A percentile compares a stretch with the other conserved stretches of the same genome.
phyloP scores from a whole-genome alignment of 257 asterid species.

The Gentiana dahurica region DNA sequence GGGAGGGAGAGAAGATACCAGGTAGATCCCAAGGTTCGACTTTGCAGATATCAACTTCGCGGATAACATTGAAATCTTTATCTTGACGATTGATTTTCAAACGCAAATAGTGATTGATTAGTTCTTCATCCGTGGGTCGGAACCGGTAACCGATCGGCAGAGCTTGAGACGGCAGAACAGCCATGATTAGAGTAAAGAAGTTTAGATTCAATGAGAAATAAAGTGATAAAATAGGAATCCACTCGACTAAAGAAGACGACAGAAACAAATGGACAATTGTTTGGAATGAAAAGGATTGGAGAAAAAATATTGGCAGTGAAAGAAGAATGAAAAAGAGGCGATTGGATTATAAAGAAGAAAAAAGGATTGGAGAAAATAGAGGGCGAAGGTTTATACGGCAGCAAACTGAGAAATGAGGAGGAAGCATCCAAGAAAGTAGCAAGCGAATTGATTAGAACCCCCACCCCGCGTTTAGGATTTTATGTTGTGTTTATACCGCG shows the following conservation, averaged over 20 bases:
- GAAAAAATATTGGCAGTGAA: neutral
- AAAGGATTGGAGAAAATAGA: neutral
- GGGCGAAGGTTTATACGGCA: neutral
- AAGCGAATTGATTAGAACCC: too few species aligned
- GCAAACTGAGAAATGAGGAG: neutral
- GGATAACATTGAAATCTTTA: slow-evolving; percentile 54
- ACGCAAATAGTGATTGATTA: slow-evolving; percentile 62
- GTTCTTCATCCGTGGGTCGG: slow-evolving; percentile 91
- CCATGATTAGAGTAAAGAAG: slow-evolving; percentile 23
- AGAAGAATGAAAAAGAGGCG: neutral
- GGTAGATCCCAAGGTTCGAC: slow-evolving; percentile 95
- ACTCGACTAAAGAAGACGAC: neutral
- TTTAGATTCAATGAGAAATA: neutral
- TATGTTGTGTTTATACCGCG: too few species aligned
- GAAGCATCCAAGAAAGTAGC: slow-evolving; percentile 12
- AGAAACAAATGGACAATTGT: slow-evolving; percentile 1
- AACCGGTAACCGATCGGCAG: slow-evolving; percentile 90
- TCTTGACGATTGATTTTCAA: slow-evolving; percentile 55
- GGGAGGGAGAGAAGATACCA: slow-evolving; percentile 18
- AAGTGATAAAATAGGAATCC: neutral
- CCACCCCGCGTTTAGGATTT: too few species aligned
- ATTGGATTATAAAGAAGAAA: neutral
- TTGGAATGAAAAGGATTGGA: neutral
- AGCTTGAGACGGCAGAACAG: slow-evolving; percentile 39
- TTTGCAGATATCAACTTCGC: slow-evolving; percentile 87